Evolutionary conservation across 768 basidiomycete species (phyloP).

Genomic region (Suillus bovinus): DNA sequence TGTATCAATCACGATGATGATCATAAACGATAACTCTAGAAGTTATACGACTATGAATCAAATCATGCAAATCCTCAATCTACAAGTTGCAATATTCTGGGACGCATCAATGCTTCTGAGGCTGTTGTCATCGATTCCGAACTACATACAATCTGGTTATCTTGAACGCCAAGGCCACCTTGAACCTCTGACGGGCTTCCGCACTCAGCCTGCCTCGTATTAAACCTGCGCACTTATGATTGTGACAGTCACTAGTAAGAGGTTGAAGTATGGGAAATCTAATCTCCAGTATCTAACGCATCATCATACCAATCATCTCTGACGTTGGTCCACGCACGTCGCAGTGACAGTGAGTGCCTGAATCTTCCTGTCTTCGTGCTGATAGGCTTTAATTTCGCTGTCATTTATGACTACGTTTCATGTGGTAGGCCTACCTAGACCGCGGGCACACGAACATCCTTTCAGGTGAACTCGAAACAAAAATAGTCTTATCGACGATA

Average conservation of each 20-base stretch:
- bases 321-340: not conserved
- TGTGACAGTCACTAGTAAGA: not conserved
- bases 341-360: not conserved
- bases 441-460: not conserved
- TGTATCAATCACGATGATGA: too few species aligned
- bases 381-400: not conserved
- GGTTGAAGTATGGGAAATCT: not conserved
- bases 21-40: too few species aligned
- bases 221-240: not conserved
- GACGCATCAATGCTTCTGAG: not conserved
- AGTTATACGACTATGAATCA: not conserved
- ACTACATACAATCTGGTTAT: too few species aligned
- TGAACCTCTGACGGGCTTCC: not conserved
- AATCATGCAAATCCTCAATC: not conserved
- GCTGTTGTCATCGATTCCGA: too few species aligned
- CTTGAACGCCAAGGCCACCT: too few species aligned
- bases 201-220: not conserved
- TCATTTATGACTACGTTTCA: not conserved
- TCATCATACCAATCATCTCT: not conserved
- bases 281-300: not conserved
- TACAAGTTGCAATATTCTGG: not conserved
- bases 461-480: constrained; percentile 2
- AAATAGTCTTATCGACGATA: constrained; percentile 14
- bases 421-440: not conserved
- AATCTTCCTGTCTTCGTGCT: not conserved